Conservation (phyloP, 495 filamentous ascomycete genomes). For the Aspergillus carlsbadensis region DNA sequence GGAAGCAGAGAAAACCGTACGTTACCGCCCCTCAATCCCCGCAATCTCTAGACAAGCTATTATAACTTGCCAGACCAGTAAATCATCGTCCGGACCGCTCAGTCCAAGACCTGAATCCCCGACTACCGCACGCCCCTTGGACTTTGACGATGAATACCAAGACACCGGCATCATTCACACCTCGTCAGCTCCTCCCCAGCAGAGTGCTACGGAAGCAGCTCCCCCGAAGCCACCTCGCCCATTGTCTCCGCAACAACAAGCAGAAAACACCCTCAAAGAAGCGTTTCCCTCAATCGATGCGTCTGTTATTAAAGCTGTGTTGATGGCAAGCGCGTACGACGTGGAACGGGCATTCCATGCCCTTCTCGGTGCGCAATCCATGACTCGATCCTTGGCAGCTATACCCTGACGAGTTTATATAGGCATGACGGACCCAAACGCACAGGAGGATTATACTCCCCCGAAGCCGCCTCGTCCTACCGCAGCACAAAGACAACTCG, state of each 20-base stretch:
- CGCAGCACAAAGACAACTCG: conserved; percentile 72
- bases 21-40: conserved; percentile 16
- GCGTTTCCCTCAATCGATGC: conserved; percentile 86
- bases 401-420: conserved; percentile 9
- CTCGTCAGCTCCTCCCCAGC: conserved; percentile 36
- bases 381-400: conserved; percentile 2
- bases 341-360: conserved; percentile 97
- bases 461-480: conserved; percentile 72
- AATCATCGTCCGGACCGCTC: conserved; percentile 28
- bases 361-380: conserved; percentile 65
- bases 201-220: conserved; percentile 44
- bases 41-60: conserved; percentile 13
- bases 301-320: conserved; percentile 81
- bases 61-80: conserved; percentile 31
- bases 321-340: conserved; percentile 79
- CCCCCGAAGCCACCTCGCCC: conserved; percentile 90
- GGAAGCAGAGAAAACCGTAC: conserved; percentile 41
- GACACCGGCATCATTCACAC: conserved; percentile 51
- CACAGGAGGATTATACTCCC: conserved; percentile 64
- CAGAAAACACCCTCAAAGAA: conserved; percentile 85
- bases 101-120: conserved; percentile 69
- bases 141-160: conserved; percentile 84
- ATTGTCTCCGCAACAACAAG: conserved; percentile 73
- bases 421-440: conserved; percentile 94
- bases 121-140: conserved; percentile 76